Base-by-base conservation (phyloP, 148 eudicot genomes). In the Diospyros kaki region DNA sequence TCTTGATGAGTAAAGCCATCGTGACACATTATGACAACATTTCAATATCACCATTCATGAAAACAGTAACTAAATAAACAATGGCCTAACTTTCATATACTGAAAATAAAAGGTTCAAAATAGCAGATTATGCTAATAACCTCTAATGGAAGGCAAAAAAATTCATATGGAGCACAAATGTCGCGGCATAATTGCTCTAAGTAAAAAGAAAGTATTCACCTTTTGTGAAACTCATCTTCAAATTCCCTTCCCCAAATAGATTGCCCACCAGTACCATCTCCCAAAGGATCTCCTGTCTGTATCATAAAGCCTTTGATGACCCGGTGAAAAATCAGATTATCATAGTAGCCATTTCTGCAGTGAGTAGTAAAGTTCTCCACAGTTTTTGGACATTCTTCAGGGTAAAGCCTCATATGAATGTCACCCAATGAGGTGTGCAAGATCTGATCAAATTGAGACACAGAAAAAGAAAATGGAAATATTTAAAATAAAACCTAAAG, bases 241-340 rank as follows among this genome's bases (percentile, higher is more conserved):
- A 96, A 96, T 75, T 96, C 99, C 81, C 94, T 88, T 66, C 99
- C 99, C 99, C 99, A 96, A 51, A 96, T 96, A 78, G 99, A 96
- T 77, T 96, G 99, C n/a, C 99, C 99, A 78, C 99, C 99, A 72
- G 99, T 96, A 70, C 99, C 99, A 86, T 96, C 99, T 79, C 99
- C 99, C 82, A 96, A 83, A 58, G 99, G 99, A 83, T 96, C 99
- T 83, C 99, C 99, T 13, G 99, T 96, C 86, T 96, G 99, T 74
- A 96, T 71, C 99, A 96, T 96, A 82, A 96, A 96, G 66, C 98
- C 97, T 83, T 82, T 93, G 85, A 96, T 93, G 77, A 96, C 97
- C 73, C 99, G 90, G 81, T 96, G 99, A 80, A 96, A 96, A 58
- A 93, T 96, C 69, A 96, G 80, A 82, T 93, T 96, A 82, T 96